Evolutionary conservation across 2,329 filamentous ascomycete genomes (phyloP), one percentile per base, ranked within the genome.

Genomic region (Claviceps africana): DNA sequence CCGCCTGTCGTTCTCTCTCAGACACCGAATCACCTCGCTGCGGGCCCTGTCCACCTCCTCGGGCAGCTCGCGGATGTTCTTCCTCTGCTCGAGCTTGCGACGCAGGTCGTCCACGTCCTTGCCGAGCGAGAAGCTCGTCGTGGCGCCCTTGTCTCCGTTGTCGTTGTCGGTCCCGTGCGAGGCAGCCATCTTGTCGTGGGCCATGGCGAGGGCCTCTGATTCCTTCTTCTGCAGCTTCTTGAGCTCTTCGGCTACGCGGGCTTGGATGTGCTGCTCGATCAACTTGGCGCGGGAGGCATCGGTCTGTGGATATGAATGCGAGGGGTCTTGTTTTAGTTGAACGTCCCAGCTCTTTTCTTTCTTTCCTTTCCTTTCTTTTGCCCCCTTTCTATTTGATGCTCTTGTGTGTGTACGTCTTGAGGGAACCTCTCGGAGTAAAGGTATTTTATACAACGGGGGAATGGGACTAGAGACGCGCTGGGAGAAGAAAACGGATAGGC

Each of bases 201-300:
- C 79, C 53, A 81, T 73, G 59, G 77, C 74, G 57, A 95, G 82
- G 54, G 82, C 80, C 48, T 82, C 76, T 57, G 79, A 71, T 66
- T 91, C 85, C 60, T 83, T 74, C 57, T 81, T 76, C 65, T 83
- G 83, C 57, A 95, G 81, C 60, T 83, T 83, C 69, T 85, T 82
- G 59, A 97, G 87, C 72, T 96, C 90, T 62, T 82, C 77, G 62
- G 85, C 81, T 55, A 96, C 88, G 69, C 91, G 90, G 65, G 81
- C 74, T 73, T 96, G 90, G 68, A 95, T 83, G 62, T 91, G 85
- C 57, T 93, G 81, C 72, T 97, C 91, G 67, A 88, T 73, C 64
- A 83, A 76, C 71, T 87, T 87, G 62, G 85, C 78, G 65, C 91
- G 89, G 58, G 88, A 90, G 55, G 83, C 82, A 72, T 97, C 90